Percentiles rank a stretch among this genome's conserved stretches.
Evolutionary conservation across 2,329 filamentous ascomycete species (phyloP).

Genomic region (Calycina marina): DNA sequence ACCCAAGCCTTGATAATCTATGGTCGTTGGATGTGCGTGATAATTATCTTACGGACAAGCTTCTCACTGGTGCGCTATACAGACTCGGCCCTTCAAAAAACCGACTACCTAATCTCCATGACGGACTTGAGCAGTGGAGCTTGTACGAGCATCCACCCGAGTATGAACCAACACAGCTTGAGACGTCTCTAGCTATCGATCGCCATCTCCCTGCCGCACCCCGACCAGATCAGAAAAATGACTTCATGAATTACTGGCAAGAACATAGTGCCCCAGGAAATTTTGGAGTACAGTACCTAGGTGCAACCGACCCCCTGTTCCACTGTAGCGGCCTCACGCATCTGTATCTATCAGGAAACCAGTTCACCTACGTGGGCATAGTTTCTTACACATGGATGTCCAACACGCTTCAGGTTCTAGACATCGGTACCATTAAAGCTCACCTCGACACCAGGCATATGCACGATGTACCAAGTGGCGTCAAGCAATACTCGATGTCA

Average conservation of each 20-base stretch:
- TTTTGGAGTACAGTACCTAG: conserved; percentile 20
- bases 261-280: not conserved
- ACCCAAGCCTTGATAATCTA: not conserved
- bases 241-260: not conserved
- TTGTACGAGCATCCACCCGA: too few species aligned
- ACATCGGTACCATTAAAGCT: conserved; percentile 30
- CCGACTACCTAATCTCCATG: too few species aligned
- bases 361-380: conserved; percentile 30
- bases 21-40: not conserved
- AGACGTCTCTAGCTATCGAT: not conserved
- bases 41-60: not conserved
- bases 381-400: conserved; percentile 27
- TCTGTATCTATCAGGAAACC: conserved; percentile 36
- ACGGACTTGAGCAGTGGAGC: too few species aligned
- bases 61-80: too few species aligned
- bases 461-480: not conserved
- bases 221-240: conserved; percentile 5
- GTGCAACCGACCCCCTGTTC: conserved; percentile 33
- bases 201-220: not conserved
- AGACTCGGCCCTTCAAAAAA: too few species aligned
- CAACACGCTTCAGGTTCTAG: conserved; percentile 35
- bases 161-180: too few species aligned
- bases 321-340: conserved; percentile 32
- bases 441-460: not conserved
- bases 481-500: not conserved